Conservation (phyloP, 306 rosid genomes). For the Casuarina equisetifolia region DNA sequence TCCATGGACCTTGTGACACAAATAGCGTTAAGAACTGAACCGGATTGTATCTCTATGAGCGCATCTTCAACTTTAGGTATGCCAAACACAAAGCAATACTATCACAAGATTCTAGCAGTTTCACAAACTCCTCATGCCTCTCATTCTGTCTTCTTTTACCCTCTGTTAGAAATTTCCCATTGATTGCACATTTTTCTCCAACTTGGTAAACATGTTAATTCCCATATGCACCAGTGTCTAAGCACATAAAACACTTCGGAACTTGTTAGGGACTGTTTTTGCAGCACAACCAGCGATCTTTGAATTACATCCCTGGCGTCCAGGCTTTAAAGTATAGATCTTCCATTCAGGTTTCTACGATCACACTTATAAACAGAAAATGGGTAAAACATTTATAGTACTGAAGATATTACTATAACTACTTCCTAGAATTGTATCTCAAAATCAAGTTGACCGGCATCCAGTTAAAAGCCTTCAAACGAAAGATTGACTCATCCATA, state of each 20-base stretch:
- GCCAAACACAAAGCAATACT: neutral
- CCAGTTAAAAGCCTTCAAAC: constrained; percentile 4
- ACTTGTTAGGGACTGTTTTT: neutral
- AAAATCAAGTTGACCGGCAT: neutral
- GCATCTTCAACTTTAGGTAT: neutral
- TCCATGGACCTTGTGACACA: neutral
- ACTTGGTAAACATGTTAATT: neutral
- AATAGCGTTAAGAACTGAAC: neutral
- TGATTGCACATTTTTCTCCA: neutral
- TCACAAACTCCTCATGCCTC: neutral
- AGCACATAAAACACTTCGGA: neutral
- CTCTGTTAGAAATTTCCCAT: neutral
- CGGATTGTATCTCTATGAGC: neutral
- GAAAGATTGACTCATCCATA: no score
- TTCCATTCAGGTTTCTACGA: neutral
- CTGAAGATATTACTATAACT: neutral
- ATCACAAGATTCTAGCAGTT: neutral
- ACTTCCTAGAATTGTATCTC: neutral
- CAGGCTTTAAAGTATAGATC: neutral
- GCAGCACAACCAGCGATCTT: neutral
- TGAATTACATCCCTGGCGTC: neutral
- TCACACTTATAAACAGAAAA: neutral
- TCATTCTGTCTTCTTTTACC: neutral
- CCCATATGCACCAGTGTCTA: neutral
- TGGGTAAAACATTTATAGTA: neutral